Evolutionary conservation across 208 protist species (phyloP), one percentile per base, ranked within the genome.

Genomic region (Leishmania amazonensis): DNA sequence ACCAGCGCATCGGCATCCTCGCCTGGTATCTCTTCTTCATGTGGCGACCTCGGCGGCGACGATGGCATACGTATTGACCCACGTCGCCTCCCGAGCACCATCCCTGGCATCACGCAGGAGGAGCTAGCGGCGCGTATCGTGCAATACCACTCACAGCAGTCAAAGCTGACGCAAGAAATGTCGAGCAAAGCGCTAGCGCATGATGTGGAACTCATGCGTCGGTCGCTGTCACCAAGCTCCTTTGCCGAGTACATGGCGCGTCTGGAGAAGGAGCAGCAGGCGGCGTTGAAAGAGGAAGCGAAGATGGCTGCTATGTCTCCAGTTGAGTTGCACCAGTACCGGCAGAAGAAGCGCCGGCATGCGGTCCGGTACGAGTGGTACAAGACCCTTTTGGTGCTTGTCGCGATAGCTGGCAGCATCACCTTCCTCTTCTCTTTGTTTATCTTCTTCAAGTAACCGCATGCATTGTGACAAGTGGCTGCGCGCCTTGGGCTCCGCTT

Each of bases 81-180:
- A 6, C 62, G 42, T 28, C 85, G 76, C 24, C 88, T 96, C 17
- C 93, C 93, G 2, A 78, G 83, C 82, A 95, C 91, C 3, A 96
- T 96, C 51, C 93, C 93, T 21, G 93, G 93, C 54, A 80, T 96
- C 4, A 87, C 84, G 9, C 91, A 89, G 57, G 91, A 93, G 83
- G 93, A 96, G 78, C 88, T 96, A 13, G 93, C 93, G 5, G 87
- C 79, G 38, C 86, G 87, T 49, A 88, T 91, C 51, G 76, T 54
- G 40, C 53, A 67, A 28, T 83, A 90, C 49, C 75, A 83, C 79
- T 60, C 80, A 64, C 58, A 85, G 85, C 62, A 85, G 60, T 49
- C 60, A 13, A 73, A 83, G 58, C 76, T 84, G 75, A 73, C 62
- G 35, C 57, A 49, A 28, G 83, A 75, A 42, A 38, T 81, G 35